A percentile compares a stretch with the other conserved stretches of the same genome.
Conservation (phyloP, 2,329 filamentous ascomycete species). For the Ophiocordyceps unilateralis region DNA sequence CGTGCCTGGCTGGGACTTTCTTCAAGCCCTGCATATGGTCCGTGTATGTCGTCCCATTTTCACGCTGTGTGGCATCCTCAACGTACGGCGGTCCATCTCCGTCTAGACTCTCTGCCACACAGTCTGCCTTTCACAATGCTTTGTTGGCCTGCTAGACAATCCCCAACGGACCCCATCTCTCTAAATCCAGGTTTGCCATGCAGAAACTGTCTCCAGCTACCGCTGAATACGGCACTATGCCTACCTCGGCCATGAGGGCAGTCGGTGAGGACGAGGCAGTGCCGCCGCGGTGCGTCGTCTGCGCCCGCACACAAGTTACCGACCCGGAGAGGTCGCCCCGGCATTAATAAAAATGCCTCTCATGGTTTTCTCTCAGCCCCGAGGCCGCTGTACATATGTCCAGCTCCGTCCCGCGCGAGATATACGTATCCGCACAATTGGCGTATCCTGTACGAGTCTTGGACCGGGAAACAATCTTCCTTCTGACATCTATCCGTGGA, state of each 20-base stretch:
- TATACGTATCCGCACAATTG: too few relatives aligned
- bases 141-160: not conserved
- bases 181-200: not conserved
- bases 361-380: not conserved
- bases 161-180: not conserved
- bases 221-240: not conserved
- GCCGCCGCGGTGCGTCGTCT: not conserved
- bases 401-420: too few relatives aligned
- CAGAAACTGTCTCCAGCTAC: not conserved
- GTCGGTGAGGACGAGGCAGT: not conserved
- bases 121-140: not conserved
- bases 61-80: not conserved
- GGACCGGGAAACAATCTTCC: not conserved
- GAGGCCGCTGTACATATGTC: not conserved
- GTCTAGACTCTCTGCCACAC: not conserved
- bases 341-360: not conserved
- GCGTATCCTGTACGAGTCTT: not conserved
- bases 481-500: not conserved
- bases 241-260: not conserved
- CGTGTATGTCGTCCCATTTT: not conserved
- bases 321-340: not conserved
- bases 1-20: not conserved
- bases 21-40: not conserved
- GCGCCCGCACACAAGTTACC: not conserved
- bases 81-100: not conserved